Conservation (phyloP, 371 early-diverging fungal genomes). For the Polyrhizophydium stewartii region DNA sequence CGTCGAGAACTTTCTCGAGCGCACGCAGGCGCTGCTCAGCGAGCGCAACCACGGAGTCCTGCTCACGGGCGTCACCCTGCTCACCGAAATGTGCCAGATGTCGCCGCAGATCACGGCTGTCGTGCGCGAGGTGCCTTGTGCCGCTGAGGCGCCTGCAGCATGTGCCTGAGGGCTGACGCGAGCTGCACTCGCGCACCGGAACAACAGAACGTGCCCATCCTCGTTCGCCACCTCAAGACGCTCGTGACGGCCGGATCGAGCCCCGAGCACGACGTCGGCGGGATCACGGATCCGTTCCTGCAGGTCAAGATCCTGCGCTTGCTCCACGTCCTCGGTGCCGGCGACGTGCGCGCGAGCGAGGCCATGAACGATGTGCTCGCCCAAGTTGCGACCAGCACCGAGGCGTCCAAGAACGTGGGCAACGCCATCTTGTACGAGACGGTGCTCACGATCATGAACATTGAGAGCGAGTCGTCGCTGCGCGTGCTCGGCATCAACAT, state of each 20-base stretch:
- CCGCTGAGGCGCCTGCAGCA: no score
- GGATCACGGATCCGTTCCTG: conserved; percentile 95
- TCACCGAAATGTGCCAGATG: conserved; percentile 82
- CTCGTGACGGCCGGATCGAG: conserved; percentile 83
- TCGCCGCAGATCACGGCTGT: conserved; percentile 62
- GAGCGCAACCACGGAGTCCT: conserved; percentile 96
- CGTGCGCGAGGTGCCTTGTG: conserved; percentile 57
- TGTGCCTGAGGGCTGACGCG: conserved; percentile 1
- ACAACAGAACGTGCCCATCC: conserved; percentile 67
- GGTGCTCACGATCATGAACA: conserved; percentile 92
- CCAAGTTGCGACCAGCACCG: conserved; percentile 91
- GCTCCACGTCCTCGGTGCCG: conserved; percentile 81
- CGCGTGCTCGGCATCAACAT: conserved; percentile 95
- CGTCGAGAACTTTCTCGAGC: conserved; percentile 74
- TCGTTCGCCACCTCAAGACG: conserved; percentile 85
- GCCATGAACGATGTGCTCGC: conserved; percentile 95
- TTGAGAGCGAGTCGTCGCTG: conserved; percentile 85
- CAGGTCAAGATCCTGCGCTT: conserved; percentile 92
- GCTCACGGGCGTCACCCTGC: conserved; percentile 86
- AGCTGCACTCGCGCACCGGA: not conserved
- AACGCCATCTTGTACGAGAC: conserved; percentile 96
- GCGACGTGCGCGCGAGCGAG: conserved; percentile 83
- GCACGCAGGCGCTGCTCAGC: conserved; percentile 68
- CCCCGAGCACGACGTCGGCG: conserved; percentile 96
- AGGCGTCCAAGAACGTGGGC: conserved; percentile 92